Conservation (phyloP, 257 asterid species). For the Jaltomata sinuosa region DNA sequence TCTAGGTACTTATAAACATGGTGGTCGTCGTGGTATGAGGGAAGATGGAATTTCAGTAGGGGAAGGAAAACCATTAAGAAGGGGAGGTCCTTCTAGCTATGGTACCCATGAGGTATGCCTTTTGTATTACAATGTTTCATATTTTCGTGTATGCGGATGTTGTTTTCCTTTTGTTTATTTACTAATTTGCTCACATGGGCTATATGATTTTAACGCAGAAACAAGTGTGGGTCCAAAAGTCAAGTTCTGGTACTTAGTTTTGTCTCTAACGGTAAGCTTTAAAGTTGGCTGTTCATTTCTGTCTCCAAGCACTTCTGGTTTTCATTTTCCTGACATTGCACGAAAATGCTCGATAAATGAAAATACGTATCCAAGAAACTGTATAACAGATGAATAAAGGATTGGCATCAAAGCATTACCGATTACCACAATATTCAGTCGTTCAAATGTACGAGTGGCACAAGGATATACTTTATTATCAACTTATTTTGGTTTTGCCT, state of each 20-base stretch:
- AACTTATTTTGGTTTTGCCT: background rate
- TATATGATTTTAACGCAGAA: conserved; percentile 44
- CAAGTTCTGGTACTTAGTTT: conserved; percentile 67
- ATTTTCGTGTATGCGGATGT: background rate
- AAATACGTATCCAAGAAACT: background rate
- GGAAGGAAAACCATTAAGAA: conserved; percentile 59
- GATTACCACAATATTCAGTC: background rate
- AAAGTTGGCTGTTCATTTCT: background rate
- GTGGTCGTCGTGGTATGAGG: conserved; percentile 65
- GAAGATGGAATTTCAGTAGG: conserved; percentile 43
- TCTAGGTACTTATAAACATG: conserved; percentile 60
- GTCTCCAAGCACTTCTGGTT: background rate
- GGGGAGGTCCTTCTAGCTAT: conserved; percentile 56
- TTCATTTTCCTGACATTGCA: background rate
- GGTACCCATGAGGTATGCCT: conserved; percentile 57
- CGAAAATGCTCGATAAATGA: background rate
- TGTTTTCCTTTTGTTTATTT: background rate
- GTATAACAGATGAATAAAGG: background rate
- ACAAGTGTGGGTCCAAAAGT: conserved; percentile 97
- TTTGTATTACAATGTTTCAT: background rate
- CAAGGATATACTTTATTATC: background rate
- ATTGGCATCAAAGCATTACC: background rate
- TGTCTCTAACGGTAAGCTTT: conserved; percentile 44
- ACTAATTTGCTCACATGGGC: background rate
- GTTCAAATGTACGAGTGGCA: background rate